Base-by-base conservation (phyloP, 2,329 filamentous ascomycete species). In the Phaeosphaeriaceae sp. region DNA sequence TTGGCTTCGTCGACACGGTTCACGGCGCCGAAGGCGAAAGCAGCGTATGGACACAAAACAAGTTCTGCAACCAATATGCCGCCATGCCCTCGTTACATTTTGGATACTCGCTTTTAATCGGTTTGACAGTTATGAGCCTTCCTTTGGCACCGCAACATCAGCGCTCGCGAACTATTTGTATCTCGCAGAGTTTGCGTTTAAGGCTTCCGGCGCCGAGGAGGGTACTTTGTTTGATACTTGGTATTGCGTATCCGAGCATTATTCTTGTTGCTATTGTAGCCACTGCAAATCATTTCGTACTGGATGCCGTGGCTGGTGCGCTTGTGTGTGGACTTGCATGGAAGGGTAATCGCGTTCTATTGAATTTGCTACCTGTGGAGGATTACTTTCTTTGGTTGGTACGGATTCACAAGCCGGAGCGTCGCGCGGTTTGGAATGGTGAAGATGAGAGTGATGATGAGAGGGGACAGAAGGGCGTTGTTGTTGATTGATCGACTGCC, bases 11-110 rank as follows among this genome's bases (percentile, higher is more conserved):
- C 9, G 82, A 85, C 57, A 85, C 82, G 0, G 82, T 85, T 12
- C 82, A 84, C 64, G 79, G 81, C 9, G 70, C 71, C 12, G 76
- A 77, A 20, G 84, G 84, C 36, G 82, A 85, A 55, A 84, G 84
- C 65, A 88, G 84, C 56, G 84, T 89, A 1, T 89, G 86, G 86
- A 89, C 86, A 0, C 81, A 85, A 40, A 89, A 89, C 72, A 81
- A 79, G 52, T 90, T 89, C 70, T 89, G 86, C 72, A 90, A 90
- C 67, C 87, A 90, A 72, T 89, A 89, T 70, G 87, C 85, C 80
- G 87, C 87, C 6, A 90, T 90, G 87, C 87, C 87, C 1, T 88
- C 85, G 0, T 78, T 90, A 13, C 87, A 90, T 69, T 90, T 90
- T 64, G 87, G 87, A 3, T 90, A 90, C 74, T 87, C 86, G 3